These are phyloP conservation scores for Marasmius tenuissimus DNA, from an alignment of 1,284 basidiomycete genomes.

Conservation along the genomic window DNA sequence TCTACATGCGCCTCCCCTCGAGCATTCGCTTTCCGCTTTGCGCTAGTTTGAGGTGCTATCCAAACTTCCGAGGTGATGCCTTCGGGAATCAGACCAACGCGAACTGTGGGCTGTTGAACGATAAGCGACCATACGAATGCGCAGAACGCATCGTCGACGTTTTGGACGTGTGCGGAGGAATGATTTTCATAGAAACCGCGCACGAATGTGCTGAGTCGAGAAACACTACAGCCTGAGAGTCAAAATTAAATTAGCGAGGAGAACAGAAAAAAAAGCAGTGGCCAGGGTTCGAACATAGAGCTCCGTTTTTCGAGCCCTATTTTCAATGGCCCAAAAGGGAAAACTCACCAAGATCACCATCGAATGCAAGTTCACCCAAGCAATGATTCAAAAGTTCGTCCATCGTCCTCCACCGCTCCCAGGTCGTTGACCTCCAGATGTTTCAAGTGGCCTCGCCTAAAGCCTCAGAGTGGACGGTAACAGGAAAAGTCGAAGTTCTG, in stretches of 20 bases:
- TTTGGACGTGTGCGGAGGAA: conserved; percentile 43
- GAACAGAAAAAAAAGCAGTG: conserved; percentile 20
- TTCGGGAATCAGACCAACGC: conserved; percentile 64
- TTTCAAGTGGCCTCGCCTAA: too few relatives aligned
- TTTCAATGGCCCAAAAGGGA: conserved; percentile 15
- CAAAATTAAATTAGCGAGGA: conserved; percentile 20
- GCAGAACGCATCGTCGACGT: conserved; percentile 73
- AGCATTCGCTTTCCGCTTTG: conserved; percentile 58
- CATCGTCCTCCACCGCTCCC: too few relatives aligned
- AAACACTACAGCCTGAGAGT: conserved; percentile 63
- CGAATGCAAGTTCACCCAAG: conserved; percentile 76
- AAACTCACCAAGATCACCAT: conserved; percentile 68
- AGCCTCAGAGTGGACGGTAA: too few relatives aligned
- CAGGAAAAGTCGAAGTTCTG: too few relatives aligned
- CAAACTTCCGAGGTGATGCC: conserved; percentile 64
- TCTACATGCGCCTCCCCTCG: conserved; percentile 49
- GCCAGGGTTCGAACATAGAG: conserved; percentile 45
- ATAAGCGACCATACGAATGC: conserved; percentile 81
- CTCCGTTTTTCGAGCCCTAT: conserved; percentile 22
- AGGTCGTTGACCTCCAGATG: too few relatives aligned
- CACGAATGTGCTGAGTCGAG: conserved; percentile 69
- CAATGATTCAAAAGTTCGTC: conserved; percentile 77
- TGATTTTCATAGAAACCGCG: conserved; percentile 57
- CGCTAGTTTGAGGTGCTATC: conserved; percentile 71
- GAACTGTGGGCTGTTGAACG: conserved; percentile 67